Evolutionary conservation across 2,329 filamentous ascomycete species (phyloP).

Genomic region (Aspergillus thermomutatus): DNA sequence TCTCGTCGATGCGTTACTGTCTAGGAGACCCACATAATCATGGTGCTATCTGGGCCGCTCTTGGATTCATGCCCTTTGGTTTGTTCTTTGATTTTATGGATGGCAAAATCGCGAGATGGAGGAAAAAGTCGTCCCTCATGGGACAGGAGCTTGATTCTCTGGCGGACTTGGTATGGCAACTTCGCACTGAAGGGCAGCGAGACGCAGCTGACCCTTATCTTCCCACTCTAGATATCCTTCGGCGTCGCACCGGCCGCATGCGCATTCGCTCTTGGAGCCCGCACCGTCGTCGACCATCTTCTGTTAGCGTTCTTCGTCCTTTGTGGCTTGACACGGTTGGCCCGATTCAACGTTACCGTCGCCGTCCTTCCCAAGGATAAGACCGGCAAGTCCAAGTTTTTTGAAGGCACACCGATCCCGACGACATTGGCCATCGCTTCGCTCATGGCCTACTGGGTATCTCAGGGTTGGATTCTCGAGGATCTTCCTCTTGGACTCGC

Average conservation of each 20-base stretch:
- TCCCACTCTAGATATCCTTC: conserved; percentile 75
- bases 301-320: conserved; percentile 85
- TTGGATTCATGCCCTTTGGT: conserved; percentile 85
- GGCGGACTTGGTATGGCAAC: conserved; percentile 73
- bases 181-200: background rate
- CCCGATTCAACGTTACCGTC: conserved; percentile 96
- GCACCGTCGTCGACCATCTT: conserved; percentile 78
- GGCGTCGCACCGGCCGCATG: conserved; percentile 83
- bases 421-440: conserved; percentile 78
- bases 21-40: conserved; percentile 65
- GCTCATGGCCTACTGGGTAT: conserved; percentile 87
- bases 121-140: conserved; percentile 96
- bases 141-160: conserved; percentile 95
- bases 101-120: conserved; percentile 92
- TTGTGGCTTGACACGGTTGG: conserved; percentile 86
- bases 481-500: conserved; percentile 73
- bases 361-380: conserved; percentile 86
- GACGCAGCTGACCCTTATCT: conserved; percentile 5
- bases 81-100: conserved; percentile 99
- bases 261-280: conserved; percentile 85
- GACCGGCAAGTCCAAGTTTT: conserved; percentile 87
- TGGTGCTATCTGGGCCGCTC: conserved; percentile 73
- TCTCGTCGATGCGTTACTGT: conserved; percentile 92
- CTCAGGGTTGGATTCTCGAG: conserved; percentile 73
- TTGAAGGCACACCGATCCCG: conserved; percentile 95